Evolutionary conservation across 2,329 filamentous ascomycete species (phyloP).

Genomic region (Thelonectria discophora): DNA sequence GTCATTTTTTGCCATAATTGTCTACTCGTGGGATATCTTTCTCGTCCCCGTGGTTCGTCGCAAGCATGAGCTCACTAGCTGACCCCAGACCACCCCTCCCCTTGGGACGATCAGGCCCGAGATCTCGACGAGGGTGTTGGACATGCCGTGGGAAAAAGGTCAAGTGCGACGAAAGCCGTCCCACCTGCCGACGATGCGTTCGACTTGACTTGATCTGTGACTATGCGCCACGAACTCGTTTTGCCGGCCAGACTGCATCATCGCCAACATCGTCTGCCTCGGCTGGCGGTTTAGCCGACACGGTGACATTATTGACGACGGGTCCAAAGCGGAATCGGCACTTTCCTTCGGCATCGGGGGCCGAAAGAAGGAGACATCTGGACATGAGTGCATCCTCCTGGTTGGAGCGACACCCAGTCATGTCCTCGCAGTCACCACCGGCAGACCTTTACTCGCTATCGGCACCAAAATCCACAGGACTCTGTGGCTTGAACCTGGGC

Average conservation of each 20-base stretch:
- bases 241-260: slow-evolving; percentile 6
- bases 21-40: neutral
- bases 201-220: slow-evolving; percentile 42
- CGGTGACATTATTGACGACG: neutral
- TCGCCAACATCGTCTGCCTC: neutral
- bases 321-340: neutral
- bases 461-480: slow-evolving; percentile 1
- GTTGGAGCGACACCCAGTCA: neutral
- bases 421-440: neutral
- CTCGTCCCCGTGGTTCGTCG: neutral
- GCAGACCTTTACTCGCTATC: neutral
- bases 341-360: neutral
- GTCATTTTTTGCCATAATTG: neutral
- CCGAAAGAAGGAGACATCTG: neutral
- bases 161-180: slow-evolving; percentile 44
- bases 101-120: slow-evolving; percentile 22
- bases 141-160: slow-evolving; percentile 46
- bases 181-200: slow-evolving; percentile 40
- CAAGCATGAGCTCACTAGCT: neutral
- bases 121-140: slow-evolving; percentile 39
- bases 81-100: neutral
- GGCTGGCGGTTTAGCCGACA: neutral
- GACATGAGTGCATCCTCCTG: neutral
- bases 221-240: slow-evolving; percentile 37
- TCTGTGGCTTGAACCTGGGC: slow-evolving; percentile 34